These are phyloP conservation scores for Trichoderma parareesei DNA, from an alignment of 495 filamentous ascomycete species.

Conservation along the genomic window DNA sequence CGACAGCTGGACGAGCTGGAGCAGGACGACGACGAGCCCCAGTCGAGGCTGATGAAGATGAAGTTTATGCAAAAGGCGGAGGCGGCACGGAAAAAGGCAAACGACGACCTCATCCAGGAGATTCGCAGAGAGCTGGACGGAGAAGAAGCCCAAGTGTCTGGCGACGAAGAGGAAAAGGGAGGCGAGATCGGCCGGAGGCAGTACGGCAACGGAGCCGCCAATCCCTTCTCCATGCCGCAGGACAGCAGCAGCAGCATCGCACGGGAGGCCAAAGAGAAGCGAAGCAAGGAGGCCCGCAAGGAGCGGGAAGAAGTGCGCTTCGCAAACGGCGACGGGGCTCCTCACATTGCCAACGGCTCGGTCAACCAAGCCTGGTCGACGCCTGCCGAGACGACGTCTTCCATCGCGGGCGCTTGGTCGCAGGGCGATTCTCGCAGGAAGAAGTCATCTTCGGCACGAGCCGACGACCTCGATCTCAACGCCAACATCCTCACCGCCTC, in stretches of 20 bases:
- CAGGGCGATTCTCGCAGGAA: slow-evolving; percentile 22
- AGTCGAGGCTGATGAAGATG: slow-evolving; percentile 32
- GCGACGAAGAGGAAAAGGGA: slow-evolving; percentile 53
- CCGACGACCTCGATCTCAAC: slow-evolving; percentile 30
- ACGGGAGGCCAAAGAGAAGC: slow-evolving; percentile 13
- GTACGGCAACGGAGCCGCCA: background rate
- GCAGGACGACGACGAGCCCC: slow-evolving; percentile 29
- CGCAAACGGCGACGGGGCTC: background rate
- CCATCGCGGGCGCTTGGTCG: slow-evolving; percentile 29
- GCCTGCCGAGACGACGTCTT: background rate
- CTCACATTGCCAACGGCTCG: background rate
- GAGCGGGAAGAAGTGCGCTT: background rate
- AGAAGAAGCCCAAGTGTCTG: slow-evolving; percentile 41
- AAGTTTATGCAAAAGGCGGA: slow-evolving; percentile 87
- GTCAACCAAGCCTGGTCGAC: slow-evolving; percentile 3
- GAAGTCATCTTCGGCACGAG: slow-evolving; percentile 18
- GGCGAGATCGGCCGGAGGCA: slow-evolving; percentile 53
- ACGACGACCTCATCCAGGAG: slow-evolving; percentile 69
- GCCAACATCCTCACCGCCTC: slow-evolving; percentile 24
- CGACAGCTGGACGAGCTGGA: slow-evolving; percentile 46
- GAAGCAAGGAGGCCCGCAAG: background rate
- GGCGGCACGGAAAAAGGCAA: slow-evolving; percentile 61
- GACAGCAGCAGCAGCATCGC: background rate
- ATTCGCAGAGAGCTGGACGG: slow-evolving; percentile 64
- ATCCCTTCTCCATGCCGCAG: background rate